A percentile compares a stretch with the other conserved stretches of the same genome.
These are phyloP conservation scores for Umbelopsis vinacea DNA, from an alignment of 192 early-diverging fungal species.

Conservation along the genomic window DNA sequence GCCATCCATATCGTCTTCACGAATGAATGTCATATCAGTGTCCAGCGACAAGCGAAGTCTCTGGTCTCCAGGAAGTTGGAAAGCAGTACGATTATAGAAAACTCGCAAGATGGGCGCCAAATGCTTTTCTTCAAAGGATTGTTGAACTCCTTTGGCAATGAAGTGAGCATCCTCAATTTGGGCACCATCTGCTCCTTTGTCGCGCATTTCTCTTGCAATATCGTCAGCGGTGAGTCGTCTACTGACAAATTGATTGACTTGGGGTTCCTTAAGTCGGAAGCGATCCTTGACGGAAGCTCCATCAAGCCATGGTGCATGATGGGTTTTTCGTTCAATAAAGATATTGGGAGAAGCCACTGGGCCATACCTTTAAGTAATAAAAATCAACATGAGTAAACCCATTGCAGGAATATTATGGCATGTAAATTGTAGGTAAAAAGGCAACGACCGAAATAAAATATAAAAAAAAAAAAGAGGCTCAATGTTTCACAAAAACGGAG, in stretches of 20 bases:
- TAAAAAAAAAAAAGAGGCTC: too few relatives aligned
- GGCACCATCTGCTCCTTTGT: conserved; percentile 68
- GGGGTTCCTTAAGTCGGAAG: conserved; percentile 24
- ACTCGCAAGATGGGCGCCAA: conserved; percentile 30
- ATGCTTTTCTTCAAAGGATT: conserved; percentile 32
- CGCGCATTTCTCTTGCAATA: conserved; percentile 65
- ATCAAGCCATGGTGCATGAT: conserved; percentile 37
- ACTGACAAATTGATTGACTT: conserved; percentile 27
- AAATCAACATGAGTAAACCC: neutral
- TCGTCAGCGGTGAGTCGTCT: conserved; percentile 38
- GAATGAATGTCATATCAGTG: conserved; percentile 40
- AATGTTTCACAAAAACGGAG: neutral
- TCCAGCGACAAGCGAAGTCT: conserved; percentile 36
- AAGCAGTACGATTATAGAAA: conserved; percentile 41
- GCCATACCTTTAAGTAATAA: conserved; percentile 10
- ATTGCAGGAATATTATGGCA: neutral
- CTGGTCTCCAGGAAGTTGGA: conserved; percentile 54
- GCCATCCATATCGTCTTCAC: conserved; percentile 32
- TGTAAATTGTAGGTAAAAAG: neutral
- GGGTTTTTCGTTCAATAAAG: conserved; percentile 39
- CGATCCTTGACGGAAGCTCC: conserved; percentile 36
- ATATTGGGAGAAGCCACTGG: conserved; percentile 26
- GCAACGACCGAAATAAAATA: too few relatives aligned
- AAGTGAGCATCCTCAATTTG: conserved; percentile 55
- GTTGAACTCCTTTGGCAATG: conserved; percentile 30